These are phyloP conservation scores for Neurospora cerealis DNA, from an alignment of 495 filamentous ascomycete genomes.

Conservation along the genomic window DNA sequence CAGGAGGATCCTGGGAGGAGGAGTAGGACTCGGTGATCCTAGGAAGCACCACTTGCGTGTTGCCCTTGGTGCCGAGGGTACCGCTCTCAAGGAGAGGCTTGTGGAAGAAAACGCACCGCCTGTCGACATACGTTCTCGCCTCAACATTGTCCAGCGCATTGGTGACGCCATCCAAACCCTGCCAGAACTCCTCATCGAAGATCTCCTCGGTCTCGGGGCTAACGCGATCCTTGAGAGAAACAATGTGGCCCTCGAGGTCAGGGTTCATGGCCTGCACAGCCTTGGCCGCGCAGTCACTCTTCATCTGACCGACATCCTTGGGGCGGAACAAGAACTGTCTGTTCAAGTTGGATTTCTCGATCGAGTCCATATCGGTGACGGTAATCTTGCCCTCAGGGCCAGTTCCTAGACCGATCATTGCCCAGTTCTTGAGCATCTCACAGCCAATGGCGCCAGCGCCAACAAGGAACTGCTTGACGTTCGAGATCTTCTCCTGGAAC, in stretches of 20 bases:
- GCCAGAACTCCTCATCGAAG: constrained; percentile 95
- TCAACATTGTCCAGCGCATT: constrained; percentile 98
- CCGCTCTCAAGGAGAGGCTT: constrained; percentile 95
- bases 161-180: constrained; percentile 79
- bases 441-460: constrained; percentile 97
- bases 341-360: constrained; percentile 98
- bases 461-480: constrained; percentile 85
- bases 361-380: constrained; percentile 96
- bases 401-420: constrained; percentile 90
- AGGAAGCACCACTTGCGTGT: constrained; percentile 91
- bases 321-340: constrained; percentile 93
- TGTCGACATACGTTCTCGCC: constrained; percentile 92
- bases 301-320: constrained; percentile 90
- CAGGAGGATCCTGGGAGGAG: constrained; percentile 94
- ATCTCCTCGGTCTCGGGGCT: constrained; percentile 86
- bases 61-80: constrained; percentile 96
- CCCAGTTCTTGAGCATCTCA: constrained; percentile 99
- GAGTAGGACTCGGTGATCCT: constrained; percentile 93
- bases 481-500: constrained; percentile 86
- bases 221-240: constrained; percentile 78
- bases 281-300: constrained; percentile 89
- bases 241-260: constrained; percentile 75
- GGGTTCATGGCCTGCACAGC: constrained; percentile 94
- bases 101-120: constrained; percentile 96
- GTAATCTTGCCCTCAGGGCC: constrained; percentile 81